phyloP scores from a whole-genome alignment of 148 eudicot genomes.

The Salicornia ramosissima region DNA sequence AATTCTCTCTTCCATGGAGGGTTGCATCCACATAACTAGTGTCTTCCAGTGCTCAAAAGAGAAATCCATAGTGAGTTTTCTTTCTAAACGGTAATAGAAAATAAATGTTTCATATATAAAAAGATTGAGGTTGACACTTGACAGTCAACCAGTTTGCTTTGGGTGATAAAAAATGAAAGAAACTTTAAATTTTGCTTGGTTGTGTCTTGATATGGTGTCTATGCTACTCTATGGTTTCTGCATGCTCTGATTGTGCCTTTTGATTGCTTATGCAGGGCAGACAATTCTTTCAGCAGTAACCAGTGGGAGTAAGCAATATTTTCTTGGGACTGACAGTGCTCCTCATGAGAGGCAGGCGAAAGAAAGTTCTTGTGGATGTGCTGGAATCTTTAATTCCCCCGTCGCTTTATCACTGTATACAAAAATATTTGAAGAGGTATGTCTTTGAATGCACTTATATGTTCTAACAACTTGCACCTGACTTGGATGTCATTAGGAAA shows the following conservation, averaged over 20 bases:
- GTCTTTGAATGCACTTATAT: too few species aligned
- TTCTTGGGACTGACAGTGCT: slow-evolving; percentile 95
- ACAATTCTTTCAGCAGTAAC: slow-evolving; percentile 82
- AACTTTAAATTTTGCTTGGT: not conserved
- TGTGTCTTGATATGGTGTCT: too few species aligned
- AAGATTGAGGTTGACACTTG: too few species aligned
- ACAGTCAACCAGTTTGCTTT: too few species aligned
- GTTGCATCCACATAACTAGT: slow-evolving; percentile 72
- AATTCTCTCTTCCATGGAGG: slow-evolving; percentile 95
- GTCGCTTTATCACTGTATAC: slow-evolving; percentile 86
- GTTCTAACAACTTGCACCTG: not conserved
- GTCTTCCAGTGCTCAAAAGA: slow-evolving; percentile 93
- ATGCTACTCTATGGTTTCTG: not conserved
- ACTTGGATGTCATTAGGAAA: too few species aligned
- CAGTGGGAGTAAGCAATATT: slow-evolving; percentile 77
- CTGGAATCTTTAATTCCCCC: slow-evolving; percentile 83
- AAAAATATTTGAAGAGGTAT: slow-evolving; percentile 86
- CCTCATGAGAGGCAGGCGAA: slow-evolving; percentile 75
- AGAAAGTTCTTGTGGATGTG: slow-evolving; percentile 87
- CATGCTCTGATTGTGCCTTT: not conserved
- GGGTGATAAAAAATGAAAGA: too few species aligned
- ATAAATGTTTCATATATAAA: too few species aligned
- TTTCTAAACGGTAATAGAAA: not conserved
- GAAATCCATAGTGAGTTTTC: slow-evolving; percentile 63
- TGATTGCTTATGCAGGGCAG: slow-evolving; percentile 37